Base-by-base conservation (phyloP, 257 asterid genomes). In the Fraxinus cuspidata region DNA sequence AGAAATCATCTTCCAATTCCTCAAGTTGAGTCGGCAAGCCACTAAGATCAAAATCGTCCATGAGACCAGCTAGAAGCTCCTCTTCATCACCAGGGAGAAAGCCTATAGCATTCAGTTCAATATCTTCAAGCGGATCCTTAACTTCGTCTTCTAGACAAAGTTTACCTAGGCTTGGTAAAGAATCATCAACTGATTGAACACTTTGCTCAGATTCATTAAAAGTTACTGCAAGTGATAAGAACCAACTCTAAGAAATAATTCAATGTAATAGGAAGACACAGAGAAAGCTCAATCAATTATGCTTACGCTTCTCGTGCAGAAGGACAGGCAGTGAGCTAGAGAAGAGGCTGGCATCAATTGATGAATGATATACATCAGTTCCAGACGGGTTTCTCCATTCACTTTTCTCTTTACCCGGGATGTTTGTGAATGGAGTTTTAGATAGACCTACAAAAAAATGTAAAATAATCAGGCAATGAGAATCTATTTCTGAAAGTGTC, bases 71-170 rank as follows among this genome's bases (percentile, higher is more conserved):
- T 40, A 95, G 83, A 72, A 95, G 91, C 83, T 93, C 99, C 31
- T 90, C 94, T 84, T 95, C 99, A 73, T 95, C 94, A 65, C 90
- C 99, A 27, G 99, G 99, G 70, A 96, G 97, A 81, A 93, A 86
- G 81, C 76, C 89, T 31, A 72, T 64, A n/a, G 69, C 73, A 83
- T 79, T 80, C n/a, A 87, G 87, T 72, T 86, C 90, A 37, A 81
- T 82, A 75, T 83, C 91, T 70, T 89, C 94, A 23, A 85, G 86
- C 6, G 84, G 85, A 84, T 89, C 91, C 85, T 88, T 88, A 34
- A 49, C 84, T 63, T 84, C 91, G 72, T 83, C 89, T 49, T 72
- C 87, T 67, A 81, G 78, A 64, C 53, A 74, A 70, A 81, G 69
- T 78, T 82, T 82, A 78, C 79, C 79, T 80, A 83, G 87, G 80